Percentiles rank a stretch among this genome's conserved stretches.
Evolutionary conservation across 1,284 basidiomycete species (phyloP).

Genomic region (Inonotus obliquus): DNA sequence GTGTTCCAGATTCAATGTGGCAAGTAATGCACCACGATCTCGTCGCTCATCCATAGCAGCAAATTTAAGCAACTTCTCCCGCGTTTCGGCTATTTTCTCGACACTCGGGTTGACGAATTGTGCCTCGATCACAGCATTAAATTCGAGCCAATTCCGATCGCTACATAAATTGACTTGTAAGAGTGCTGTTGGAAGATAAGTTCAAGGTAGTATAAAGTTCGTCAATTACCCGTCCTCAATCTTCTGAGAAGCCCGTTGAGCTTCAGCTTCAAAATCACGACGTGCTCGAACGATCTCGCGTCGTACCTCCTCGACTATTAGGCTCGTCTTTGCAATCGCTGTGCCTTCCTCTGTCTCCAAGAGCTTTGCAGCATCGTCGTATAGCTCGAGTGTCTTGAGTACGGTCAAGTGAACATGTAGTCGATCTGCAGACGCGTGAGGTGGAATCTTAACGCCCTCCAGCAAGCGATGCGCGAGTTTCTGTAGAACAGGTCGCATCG

Average conservation of each 20-base stretch:
- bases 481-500: slow-evolving; percentile 62
- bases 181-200: neutral
- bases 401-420: slow-evolving; percentile 71
- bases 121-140: slow-evolving; percentile 65
- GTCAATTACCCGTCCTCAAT: slow-evolving; percentile 56
- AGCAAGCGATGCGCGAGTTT: slow-evolving; percentile 69
- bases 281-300: slow-evolving; percentile 60
- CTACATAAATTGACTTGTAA: slow-evolving; percentile 33
- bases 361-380: slow-evolving; percentile 67
- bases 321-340: slow-evolving; percentile 61
- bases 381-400: slow-evolving; percentile 61
- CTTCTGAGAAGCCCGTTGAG: slow-evolving; percentile 47
- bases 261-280: slow-evolving; percentile 55
- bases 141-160: slow-evolving; percentile 84
- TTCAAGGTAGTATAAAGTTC: neutral
- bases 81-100: slow-evolving; percentile 35
- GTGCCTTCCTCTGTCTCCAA: slow-evolving; percentile 63
- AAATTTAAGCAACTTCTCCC: slow-evolving; percentile 51
- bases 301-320: slow-evolving; percentile 70
- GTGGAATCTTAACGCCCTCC: slow-evolving; percentile 52
- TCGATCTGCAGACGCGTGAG: slow-evolving; percentile 64
- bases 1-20: slow-evolving; percentile 66
- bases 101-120: slow-evolving; percentile 42
- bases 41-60: slow-evolving; percentile 57
- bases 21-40: slow-evolving; percentile 70